Conservation (phyloP, 139 green algal genomes). For the Limnomonas spitsbergensis region DNA sequence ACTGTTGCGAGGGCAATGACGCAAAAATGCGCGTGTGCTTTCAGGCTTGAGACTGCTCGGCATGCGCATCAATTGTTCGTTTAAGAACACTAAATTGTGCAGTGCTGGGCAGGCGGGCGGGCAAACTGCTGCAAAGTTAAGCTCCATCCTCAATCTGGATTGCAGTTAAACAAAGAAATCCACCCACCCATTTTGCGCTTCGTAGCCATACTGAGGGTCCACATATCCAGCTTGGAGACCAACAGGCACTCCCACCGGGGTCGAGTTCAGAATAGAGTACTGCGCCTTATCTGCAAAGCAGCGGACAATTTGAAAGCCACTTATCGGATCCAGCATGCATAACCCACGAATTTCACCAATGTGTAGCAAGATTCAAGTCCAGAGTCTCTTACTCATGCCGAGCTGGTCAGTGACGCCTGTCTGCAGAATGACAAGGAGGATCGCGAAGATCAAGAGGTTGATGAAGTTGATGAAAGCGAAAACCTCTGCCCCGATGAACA, state of each 20-base stretch:
- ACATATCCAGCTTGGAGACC: background rate
- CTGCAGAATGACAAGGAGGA: conserved; percentile 42
- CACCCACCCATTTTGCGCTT: conserved; percentile 3
- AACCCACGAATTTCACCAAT: background rate
- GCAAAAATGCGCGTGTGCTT: too few species aligned
- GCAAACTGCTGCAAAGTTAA: too few species aligned
- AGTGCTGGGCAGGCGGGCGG: too few species aligned
- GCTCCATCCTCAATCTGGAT: too few species aligned
- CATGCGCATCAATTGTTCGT: too few species aligned
- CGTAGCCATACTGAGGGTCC: background rate
- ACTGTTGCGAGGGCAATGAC: too few species aligned
- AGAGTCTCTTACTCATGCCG: conserved; percentile 28
- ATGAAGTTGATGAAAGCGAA: conserved; percentile 43
- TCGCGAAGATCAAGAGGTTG: conserved; percentile 41
- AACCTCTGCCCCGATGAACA: conserved; percentile 33
- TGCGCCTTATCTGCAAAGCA: background rate
- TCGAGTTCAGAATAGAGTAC: background rate
- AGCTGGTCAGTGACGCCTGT: conserved; percentile 38
- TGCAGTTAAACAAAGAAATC: too few species aligned
- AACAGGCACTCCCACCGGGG: background rate
- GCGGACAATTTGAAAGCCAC: background rate
- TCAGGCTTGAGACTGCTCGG: too few species aligned
- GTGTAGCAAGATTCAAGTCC: background rate
- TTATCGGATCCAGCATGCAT: background rate
- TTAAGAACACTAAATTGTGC: too few species aligned